Evolutionary conservation across 495 filamentous ascomycete species (phyloP).

Genomic region (Penicillium manginii): DNA sequence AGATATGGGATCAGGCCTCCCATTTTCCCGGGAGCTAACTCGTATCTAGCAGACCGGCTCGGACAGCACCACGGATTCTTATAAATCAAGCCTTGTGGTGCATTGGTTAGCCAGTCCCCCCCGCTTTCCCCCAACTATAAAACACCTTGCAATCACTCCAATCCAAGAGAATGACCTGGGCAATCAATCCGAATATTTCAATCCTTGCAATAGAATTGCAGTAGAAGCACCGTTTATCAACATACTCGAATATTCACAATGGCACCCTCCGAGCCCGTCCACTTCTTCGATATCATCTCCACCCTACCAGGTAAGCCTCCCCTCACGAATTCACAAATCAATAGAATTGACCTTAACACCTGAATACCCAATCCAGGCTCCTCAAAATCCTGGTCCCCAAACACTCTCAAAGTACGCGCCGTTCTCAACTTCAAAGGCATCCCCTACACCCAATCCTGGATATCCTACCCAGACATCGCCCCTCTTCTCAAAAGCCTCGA

Average conservation of each 20-base stretch:
- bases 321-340: background rate
- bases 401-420: conserved; percentile 43
- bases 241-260: conserved; percentile 20
- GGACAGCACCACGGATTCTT: background rate
- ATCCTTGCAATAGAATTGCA: background rate
- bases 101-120: background rate
- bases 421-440: conserved; percentile 47
- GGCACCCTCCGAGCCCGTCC: conserved; percentile 34
- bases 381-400: conserved; percentile 45
- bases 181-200: background rate
- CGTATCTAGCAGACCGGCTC: no score
- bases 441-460: conserved; percentile 45
- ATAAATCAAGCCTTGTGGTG: background rate
- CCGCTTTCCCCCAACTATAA: background rate
- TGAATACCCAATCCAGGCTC: conserved; percentile 26
- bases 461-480: conserved; percentile 47
- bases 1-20: no score
- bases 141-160: background rate
- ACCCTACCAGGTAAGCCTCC: conserved; percentile 33
- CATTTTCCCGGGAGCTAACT: no score
- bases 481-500: conserved; percentile 32
- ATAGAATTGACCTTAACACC: background rate
- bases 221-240: background rate
- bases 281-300: conserved; percentile 45
- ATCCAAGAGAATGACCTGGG: background rate